Conservation (phyloP, 2,329 filamentous ascomycete species). For the Fusarium sacchari region DNA sequence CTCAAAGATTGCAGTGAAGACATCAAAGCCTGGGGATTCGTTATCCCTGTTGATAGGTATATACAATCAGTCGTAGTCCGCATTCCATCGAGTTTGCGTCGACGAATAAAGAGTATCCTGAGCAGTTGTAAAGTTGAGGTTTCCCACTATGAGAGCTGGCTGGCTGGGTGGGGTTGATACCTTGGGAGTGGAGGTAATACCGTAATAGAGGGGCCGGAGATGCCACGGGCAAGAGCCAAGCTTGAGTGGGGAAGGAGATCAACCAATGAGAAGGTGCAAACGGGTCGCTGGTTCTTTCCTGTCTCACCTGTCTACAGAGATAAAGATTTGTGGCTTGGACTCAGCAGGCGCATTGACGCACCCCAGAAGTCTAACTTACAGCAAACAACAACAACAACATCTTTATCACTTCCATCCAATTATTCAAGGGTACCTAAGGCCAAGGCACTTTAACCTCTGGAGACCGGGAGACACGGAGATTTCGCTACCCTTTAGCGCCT, state of each 20-base stretch:
- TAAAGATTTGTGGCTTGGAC: constrained; percentile 26
- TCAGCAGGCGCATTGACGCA: background rate
- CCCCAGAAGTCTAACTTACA: constrained; percentile 21
- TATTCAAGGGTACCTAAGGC: background rate
- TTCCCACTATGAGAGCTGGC: background rate
- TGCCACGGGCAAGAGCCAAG: constrained; percentile 16
- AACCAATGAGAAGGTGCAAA: background rate
- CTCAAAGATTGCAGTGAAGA: background rate
- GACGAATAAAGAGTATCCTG: background rate
- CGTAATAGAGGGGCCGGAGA: constrained; percentile 15
- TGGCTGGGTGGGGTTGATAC: constrained; percentile 2
- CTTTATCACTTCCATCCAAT: background rate
- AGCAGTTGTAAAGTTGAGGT: constrained; percentile 2
- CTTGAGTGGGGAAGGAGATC: background rate
- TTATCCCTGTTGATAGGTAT: background rate
- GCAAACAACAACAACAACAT: background rate
- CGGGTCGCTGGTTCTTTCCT: background rate
- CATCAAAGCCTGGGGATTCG: background rate
- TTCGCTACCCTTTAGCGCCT: background rate
- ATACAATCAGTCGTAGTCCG: background rate
- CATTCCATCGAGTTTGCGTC: background rate
- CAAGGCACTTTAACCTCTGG: background rate
- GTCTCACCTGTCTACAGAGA: background rate
- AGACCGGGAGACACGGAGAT: background rate
- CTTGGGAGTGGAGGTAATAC: too few species aligned